phyloP scores from a whole-genome alignment of 2,329 filamentous ascomycete genomes.

The Gnomoniopsis sp. region DNA sequence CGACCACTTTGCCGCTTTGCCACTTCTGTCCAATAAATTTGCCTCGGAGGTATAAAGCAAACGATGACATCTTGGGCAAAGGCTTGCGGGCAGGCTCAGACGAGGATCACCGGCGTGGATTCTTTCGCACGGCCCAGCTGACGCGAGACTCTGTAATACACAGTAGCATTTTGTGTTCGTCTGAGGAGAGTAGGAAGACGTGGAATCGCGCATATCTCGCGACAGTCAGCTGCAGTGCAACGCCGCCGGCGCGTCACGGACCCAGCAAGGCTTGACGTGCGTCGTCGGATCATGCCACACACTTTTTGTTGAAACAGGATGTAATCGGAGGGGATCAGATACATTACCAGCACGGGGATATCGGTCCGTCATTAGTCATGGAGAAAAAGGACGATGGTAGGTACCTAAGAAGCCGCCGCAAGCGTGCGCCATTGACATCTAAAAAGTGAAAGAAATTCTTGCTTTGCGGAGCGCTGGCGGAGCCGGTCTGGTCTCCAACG shows the following conservation, averaged over 20 bases:
- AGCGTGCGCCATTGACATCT: neutral
- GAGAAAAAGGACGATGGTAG: neutral
- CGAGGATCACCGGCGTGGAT: slow-evolving; percentile 1
- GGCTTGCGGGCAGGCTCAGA: neutral
- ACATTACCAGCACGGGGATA: neutral
- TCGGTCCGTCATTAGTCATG: neutral
- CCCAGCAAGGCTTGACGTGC: slow-evolving; percentile 3
- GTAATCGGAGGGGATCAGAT: neutral
- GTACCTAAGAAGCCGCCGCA: slow-evolving; percentile 2
- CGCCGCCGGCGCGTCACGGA: slow-evolving; percentile 7
- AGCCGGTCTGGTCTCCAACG: neutral
- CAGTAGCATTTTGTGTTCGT: neutral
- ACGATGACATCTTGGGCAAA: neutral
- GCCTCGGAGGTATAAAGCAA: neutral
- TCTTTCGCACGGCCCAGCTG: neutral
- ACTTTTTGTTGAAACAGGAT: slow-evolving; percentile 1
- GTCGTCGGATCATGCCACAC: neutral
- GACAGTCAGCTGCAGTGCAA: slow-evolving; percentile 13
- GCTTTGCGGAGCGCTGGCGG: slow-evolving; percentile 5
- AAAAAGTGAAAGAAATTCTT: slow-evolving; percentile 3
- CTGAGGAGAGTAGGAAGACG: neutral
- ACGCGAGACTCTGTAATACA: slow-evolving; percentile 4
- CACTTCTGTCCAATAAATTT: neutral
- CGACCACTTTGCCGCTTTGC: neutral
- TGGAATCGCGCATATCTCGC: neutral